Conservation (phyloP, 2,329 filamentous ascomycete species). For the Colletotrichum lupini region DNA sequence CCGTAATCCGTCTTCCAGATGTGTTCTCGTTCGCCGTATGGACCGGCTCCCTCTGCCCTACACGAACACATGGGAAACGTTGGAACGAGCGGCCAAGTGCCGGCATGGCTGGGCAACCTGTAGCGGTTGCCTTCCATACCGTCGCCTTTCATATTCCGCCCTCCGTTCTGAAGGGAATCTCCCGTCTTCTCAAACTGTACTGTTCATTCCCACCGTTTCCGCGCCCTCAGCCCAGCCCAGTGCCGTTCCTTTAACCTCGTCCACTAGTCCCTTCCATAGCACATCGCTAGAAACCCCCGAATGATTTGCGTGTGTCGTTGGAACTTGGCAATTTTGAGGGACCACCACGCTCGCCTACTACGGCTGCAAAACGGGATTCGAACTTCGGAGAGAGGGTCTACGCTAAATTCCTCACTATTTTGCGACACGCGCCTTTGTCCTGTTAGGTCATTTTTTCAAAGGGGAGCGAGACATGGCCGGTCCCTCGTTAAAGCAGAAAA, state of each 20-base stretch:
- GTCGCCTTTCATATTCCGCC: background rate
- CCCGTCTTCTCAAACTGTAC: background rate
- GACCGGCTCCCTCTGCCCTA: slow-evolving; percentile 15
- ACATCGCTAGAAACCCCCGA: background rate
- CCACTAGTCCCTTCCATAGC: background rate
- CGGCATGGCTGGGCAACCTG: slow-evolving; percentile 28
- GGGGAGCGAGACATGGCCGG: background rate
- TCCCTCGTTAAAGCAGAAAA: slow-evolving; percentile 1
- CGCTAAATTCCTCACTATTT: background rate
- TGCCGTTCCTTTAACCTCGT: background rate
- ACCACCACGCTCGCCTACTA: background rate
- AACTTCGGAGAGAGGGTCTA: background rate
- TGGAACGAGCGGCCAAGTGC: slow-evolving; percentile 30
- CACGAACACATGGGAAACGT: slow-evolving; percentile 25
- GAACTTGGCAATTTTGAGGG: background rate
- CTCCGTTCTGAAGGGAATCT: background rate
- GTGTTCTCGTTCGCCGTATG: background rate
- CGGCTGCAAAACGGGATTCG: background rate
- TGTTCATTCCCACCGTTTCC: background rate
- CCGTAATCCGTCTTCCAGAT: background rate
- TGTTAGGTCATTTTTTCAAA: slow-evolving; percentile 23
- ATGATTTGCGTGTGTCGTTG: background rate
- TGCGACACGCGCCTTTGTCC: slow-evolving; percentile 25
- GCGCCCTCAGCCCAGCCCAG: background rate
- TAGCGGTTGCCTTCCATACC: background rate